phyloP scores from a whole-genome alignment of 2,329 filamentous ascomycete genomes.

The Trichoderma koningii region DNA sequence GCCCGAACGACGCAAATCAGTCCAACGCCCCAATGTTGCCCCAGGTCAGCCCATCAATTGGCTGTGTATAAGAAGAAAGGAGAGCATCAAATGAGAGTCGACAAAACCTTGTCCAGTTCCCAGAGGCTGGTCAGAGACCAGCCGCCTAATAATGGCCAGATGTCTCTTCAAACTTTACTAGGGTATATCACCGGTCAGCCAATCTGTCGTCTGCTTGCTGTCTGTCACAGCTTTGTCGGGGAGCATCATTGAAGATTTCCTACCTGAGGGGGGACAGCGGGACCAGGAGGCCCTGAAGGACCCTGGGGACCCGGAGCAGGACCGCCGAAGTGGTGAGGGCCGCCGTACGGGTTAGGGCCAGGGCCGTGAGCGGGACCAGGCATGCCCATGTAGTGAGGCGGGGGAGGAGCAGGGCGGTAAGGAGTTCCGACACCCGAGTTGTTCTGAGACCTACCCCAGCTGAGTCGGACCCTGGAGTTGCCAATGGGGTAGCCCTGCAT shows the following conservation, averaged over 20 bases:
- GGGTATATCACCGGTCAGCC: conserved; percentile 6
- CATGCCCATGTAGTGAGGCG: conserved; percentile 58
- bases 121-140: conserved; percentile 14
- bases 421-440: conserved; percentile 98
- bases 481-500: conserved; percentile 99
- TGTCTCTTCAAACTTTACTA: conserved; percentile 29
- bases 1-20: conserved; percentile 34
- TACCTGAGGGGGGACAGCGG: conserved; percentile 46
- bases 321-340: conserved; percentile 41
- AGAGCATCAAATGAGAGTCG: conserved; percentile 32
- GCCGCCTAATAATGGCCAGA: conserved; percentile 23
- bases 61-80: conserved; percentile 33
- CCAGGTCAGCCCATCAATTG: conserved; percentile 32
- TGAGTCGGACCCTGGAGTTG: conserved; percentile 95
- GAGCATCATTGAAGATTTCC: conserved; percentile 12
- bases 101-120: conserved; percentile 30
- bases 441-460: conserved; percentile 98
- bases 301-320: conserved; percentile 44
- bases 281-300: conserved; percentile 42
- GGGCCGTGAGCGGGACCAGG: conserved; percentile 47
- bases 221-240: background rate
- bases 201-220: background rate
- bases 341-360: conserved; percentile 46
- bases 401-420: conserved; percentile 84
- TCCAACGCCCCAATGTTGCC: conserved; percentile 37